Evolutionary conservation across 192 early-diverging fungal species (phyloP), one percentile per base, ranked within the genome.

Genomic region (Linnemannia schmuckeri): DNA sequence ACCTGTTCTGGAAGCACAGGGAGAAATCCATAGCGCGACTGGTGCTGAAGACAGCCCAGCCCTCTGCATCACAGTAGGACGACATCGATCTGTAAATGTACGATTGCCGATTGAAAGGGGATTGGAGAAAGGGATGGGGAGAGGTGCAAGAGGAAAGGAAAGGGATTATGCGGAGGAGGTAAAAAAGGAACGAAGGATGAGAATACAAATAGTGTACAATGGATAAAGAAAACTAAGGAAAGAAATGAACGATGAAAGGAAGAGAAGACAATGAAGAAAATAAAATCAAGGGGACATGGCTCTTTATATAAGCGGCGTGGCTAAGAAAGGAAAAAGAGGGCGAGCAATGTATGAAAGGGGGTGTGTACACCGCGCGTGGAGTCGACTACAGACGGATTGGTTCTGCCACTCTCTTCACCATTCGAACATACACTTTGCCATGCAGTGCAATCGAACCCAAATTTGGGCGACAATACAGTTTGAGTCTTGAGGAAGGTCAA

Each of bases 1-100:
- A 83, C 82, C 82, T 78, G 82, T 83, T 71, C 71, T 83, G 82
- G 37, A 83, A 83, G 27, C 82, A 83, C 20, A 70, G 30, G 5
- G 70, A 70, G 41, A 83, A 78, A 41, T 83, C 82, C 82, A 83
- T 70, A 13, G 10, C 52, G 15, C 82, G 75, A 12, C 55, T 75
- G 12, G n/a, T 40, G 47, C 74, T 76, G 40, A 78, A 76, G 57
- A 74, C 70, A 9, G 68, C 54, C 82, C 82, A 83, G 4, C 76
- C 82, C 68, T 83, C 82, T 17, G n/a, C 76, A 57, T 74, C 82
- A 47, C 82, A 83, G 33, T 73, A 83, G 15, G 76, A 38, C 76
- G 73, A 42, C 13, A 55, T 72, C 1, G 6, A 15, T 15, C n/a
- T 69, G 44, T 57, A 46, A 44, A 46, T 42, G 24, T 10, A 24